phyloP scores from a whole-genome alignment of 2,329 filamentous ascomycete species.

The Penicillium psychrosexuale region DNA sequence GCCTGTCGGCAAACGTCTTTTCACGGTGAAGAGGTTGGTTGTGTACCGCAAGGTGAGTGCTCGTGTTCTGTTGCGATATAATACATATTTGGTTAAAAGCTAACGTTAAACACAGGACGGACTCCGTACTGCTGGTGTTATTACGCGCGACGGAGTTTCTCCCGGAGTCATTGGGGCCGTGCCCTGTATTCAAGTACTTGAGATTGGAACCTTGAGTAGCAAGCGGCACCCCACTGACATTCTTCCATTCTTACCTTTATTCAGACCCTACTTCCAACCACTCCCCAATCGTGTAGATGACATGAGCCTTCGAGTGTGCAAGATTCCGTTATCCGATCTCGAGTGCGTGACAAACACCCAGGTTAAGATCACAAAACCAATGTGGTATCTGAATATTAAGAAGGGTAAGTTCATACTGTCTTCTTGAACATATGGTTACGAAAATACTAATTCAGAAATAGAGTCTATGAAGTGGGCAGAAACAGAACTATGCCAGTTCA shows the following conservation, averaged over 20 bases:
- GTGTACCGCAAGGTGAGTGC: conserved; percentile 66
- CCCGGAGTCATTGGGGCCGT: conserved; percentile 61
- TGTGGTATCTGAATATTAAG: conserved; percentile 49
- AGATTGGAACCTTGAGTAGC: conserved; percentile 66
- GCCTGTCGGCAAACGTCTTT: conserved; percentile 77
- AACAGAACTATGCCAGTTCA: conserved; percentile 66
- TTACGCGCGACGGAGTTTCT: conserved; percentile 71
- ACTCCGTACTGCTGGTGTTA: conserved; percentile 74
- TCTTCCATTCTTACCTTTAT: conserved; percentile 73
- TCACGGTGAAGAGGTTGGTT: conserved; percentile 70
- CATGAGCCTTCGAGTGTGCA: conserved; percentile 64
- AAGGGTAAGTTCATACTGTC: conserved; percentile 40
- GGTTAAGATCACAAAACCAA: conserved; percentile 50
- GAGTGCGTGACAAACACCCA: conserved; percentile 77
- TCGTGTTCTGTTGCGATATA: not conserved
- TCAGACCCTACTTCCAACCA: conserved; percentile 64
- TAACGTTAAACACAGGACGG: conserved; percentile 58
- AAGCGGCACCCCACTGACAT: conserved; percentile 78
- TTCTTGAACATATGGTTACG: conserved; percentile 1
- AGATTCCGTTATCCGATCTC: conserved; percentile 72
- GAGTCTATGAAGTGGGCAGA: conserved; percentile 60
- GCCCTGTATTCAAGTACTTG: conserved; percentile 73
- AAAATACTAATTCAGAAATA: conserved; percentile 19
- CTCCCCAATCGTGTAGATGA: conserved; percentile 65
- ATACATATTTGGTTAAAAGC: not conserved